Evolutionary conservation across 1,284 basidiomycete genomes (phyloP).

Genomic region (Malassezia furfur): DNA sequence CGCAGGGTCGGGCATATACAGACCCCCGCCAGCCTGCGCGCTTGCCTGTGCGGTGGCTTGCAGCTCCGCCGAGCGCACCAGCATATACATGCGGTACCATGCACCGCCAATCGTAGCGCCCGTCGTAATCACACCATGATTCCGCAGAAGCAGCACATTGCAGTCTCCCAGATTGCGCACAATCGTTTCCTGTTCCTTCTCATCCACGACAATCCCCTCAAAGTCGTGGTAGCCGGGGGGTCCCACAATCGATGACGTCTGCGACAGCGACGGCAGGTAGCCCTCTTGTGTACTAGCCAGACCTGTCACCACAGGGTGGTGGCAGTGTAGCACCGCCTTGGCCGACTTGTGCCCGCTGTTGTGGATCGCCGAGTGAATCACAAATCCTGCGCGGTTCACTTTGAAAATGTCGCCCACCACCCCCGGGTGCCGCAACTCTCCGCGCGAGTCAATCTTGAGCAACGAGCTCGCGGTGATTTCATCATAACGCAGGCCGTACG

Average conservation of each 20-base stretch:
- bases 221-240: neutral
- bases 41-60: neutral
- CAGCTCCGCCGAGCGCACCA: neutral
- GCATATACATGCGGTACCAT: constrained; percentile 6
- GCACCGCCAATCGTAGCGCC: neutral
- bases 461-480: constrained; percentile 7
- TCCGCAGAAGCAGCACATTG: constrained; percentile 1
- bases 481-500: constrained; percentile 6
- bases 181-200: neutral
- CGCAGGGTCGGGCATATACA: neutral
- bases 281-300: constrained; percentile 2
- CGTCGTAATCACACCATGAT: constrained; percentile 5
- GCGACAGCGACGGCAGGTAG: neutral
- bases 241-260: neutral
- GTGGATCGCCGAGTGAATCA: constrained; percentile 9
- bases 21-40: neutral
- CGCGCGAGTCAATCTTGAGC: constrained; percentile 2
- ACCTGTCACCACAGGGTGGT: neutral
- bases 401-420: constrained; percentile 5
- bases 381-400: constrained; percentile 1
- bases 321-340: neutral
- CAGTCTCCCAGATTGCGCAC: neutral
- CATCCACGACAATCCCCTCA: constrained; percentile 2
- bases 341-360: neutral
- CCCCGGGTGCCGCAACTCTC: neutral